Evolutionary conservation across 208 protist genomes (phyloP).

Genomic region (Wallacemonas rigidus): DNA sequence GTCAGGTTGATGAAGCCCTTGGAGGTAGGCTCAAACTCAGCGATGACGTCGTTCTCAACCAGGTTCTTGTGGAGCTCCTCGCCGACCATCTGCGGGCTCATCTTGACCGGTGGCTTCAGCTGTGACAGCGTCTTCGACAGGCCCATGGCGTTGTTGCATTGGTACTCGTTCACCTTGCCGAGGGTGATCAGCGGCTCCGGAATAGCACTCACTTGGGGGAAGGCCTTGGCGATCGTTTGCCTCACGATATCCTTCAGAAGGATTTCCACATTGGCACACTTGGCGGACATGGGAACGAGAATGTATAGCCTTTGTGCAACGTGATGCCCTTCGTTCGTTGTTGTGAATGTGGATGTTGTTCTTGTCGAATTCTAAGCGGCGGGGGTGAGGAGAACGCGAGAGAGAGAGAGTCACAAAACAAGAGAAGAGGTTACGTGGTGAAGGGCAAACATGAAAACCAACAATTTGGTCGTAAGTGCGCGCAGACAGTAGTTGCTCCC

Average conservation of each 20-base stretch:
- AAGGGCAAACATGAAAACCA: no score
- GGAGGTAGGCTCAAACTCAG: conserved; percentile 75
- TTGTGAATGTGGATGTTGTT: not conserved
- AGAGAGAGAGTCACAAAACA: no score
- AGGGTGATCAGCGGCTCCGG: conserved; percentile 78
- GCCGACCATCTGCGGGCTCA: conserved; percentile 82
- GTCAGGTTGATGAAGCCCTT: conserved; percentile 95
- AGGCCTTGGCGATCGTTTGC: conserved; percentile 76
- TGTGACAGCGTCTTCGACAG: conserved; percentile 87
- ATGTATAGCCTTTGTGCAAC: not conserved
- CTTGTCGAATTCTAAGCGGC: no score
- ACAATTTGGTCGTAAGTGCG: no score
- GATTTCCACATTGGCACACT: conserved; percentile 74
- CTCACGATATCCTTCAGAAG: conserved; percentile 80
- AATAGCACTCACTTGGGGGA: conserved; percentile 53
- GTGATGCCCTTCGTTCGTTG: no score
- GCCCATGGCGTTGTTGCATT: conserved; percentile 96
- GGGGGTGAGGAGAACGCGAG: no score
- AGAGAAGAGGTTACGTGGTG: no score
- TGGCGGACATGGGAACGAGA: conserved; percentile 23
- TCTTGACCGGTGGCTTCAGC: conserved; percentile 78
- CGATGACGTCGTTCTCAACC: conserved; percentile 82
- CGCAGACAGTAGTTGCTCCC: no score
- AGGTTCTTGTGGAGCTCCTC: conserved; percentile 84
- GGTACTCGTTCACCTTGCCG: conserved; percentile 91